phyloP scores from a whole-genome alignment of 352 stramenopile genomes.

The Globisporangium splendens region DNA sequence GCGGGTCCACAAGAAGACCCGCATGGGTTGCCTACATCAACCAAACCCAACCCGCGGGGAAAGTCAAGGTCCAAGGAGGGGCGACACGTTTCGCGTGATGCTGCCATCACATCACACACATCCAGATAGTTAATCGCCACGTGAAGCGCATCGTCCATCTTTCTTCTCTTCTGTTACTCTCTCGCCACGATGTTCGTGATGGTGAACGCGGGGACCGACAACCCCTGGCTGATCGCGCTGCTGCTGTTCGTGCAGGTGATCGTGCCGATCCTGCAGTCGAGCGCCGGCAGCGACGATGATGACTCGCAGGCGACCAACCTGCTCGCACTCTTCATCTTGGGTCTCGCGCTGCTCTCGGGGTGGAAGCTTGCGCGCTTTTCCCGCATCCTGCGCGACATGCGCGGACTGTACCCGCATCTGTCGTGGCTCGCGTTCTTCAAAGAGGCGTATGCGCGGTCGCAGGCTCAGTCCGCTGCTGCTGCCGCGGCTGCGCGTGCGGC shows the following conservation, averaged over 20 bases:
- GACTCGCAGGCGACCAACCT: constrained; percentile 48
- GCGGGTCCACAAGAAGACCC: too few species aligned
- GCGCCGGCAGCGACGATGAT: constrained; percentile 45
- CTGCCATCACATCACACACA: too few species aligned
- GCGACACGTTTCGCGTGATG: background rate
- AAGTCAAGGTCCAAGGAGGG: background rate
- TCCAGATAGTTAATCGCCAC: background rate
- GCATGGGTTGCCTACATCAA: too few species aligned
- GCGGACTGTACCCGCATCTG: constrained; percentile 13
- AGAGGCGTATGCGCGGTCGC: constrained; percentile 38
- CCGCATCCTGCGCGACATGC: constrained; percentile 43
- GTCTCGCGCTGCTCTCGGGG: constrained; percentile 50
- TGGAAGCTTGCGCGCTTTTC: constrained; percentile 56
- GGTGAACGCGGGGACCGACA: constrained; percentile 64
- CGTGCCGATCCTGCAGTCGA: constrained; percentile 72
- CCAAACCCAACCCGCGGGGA: background rate
- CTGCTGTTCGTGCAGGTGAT: constrained; percentile 76
- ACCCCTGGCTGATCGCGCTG: constrained; percentile 77
- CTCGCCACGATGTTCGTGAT: constrained; percentile 62
- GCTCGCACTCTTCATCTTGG: constrained; percentile 51
- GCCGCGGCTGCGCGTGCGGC: constrained; percentile 27
- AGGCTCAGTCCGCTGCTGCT: constrained; percentile 27
- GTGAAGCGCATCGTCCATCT: background rate
- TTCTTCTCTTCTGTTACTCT: background rate
- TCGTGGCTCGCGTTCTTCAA: constrained; percentile 52